phyloP scores from a whole-genome alignment of 148 eudicot species.

The Amaranthus cruentus region DNA sequence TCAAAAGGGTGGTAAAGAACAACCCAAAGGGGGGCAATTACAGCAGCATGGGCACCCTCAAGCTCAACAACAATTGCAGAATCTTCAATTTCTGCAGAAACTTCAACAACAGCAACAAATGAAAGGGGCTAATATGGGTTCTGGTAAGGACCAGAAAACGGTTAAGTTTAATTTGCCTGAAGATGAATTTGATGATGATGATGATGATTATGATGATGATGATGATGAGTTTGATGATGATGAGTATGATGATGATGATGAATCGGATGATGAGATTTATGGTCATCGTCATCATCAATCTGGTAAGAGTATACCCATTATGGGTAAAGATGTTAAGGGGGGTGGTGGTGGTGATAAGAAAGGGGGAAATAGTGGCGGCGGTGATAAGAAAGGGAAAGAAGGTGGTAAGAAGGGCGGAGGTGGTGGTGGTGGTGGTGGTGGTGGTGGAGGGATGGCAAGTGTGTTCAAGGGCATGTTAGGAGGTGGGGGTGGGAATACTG shows the following conservation, averaged over 20 bases:
- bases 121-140: slow-evolving; percentile 34
- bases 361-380: slow-evolving; percentile 3
- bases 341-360: slow-evolving; percentile 18
- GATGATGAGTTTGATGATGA: slow-evolving; percentile 37
- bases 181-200: slow-evolving; percentile 38
- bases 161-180: slow-evolving; percentile 61
- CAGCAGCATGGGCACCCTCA: slow-evolving; percentile 14
- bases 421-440: slow-evolving; percentile 17
- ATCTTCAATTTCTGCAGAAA: slow-evolving; percentile 31
- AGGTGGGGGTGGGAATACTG: slow-evolving; percentile 28
- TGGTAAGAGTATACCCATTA: slow-evolving; percentile 15
- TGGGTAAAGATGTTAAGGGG: slow-evolving; percentile 26
- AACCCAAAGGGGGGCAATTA: slow-evolving; percentile 20
- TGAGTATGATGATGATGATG: slow-evolving; percentile 34
- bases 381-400: background rate
- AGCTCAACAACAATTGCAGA: slow-evolving; percentile 18
- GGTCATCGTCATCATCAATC: slow-evolving; percentile 33
- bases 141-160: slow-evolving; percentile 46
- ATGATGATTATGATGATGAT: slow-evolving; percentile 36
- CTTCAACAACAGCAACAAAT: slow-evolving; percentile 37
- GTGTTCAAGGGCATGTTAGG: slow-evolving; percentile 30
- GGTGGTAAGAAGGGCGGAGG: slow-evolving; percentile 9
- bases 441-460: slow-evolving; percentile 27
- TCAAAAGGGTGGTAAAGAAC: slow-evolving; percentile 33
- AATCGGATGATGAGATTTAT: slow-evolving; percentile 25